These are phyloP conservation scores for Calonectria honghensis DNA, from an alignment of 2,329 filamentous ascomycete genomes.

Conservation along the genomic window DNA sequence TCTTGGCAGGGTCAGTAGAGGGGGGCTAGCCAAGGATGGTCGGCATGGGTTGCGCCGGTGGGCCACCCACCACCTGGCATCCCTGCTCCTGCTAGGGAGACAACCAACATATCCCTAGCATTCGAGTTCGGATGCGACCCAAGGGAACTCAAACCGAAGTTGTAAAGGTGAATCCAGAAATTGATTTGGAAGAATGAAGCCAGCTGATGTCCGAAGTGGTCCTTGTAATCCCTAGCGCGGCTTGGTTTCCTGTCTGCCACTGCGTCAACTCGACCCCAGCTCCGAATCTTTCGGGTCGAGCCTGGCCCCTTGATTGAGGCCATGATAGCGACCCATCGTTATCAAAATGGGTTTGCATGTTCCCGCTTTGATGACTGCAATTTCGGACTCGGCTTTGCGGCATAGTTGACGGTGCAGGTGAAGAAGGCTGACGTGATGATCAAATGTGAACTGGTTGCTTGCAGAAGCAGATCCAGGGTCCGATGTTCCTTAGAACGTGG, in stretches of 20 bases:
- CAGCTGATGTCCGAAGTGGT: constrained; percentile 1
- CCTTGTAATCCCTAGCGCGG: neutral
- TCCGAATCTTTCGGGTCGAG: neutral
- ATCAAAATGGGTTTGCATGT: constrained; percentile 22
- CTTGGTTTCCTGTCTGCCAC: neutral
- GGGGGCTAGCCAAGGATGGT: constrained; percentile 42
- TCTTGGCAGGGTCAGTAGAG: constrained; percentile 52
- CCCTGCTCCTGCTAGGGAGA: constrained; percentile 37
- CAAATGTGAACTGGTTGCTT: neutral
- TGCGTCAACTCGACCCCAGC: neutral
- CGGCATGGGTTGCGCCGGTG: constrained; percentile 41
- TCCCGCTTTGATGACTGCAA: constrained; percentile 26
- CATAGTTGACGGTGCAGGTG: neutral
- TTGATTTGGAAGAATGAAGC: constrained; percentile 14
- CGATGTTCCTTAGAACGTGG: constrained; percentile 28
- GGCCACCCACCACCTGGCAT: constrained; percentile 36
- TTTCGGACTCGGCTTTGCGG: constrained; percentile 8
- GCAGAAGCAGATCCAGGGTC: constrained; percentile 23
- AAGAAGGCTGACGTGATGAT: constrained; percentile 2
- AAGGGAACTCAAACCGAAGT: constrained; percentile 29
- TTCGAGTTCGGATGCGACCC: constrained; percentile 19
- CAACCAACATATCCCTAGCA: constrained; percentile 7
- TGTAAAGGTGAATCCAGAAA: constrained; percentile 3
- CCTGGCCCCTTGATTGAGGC: neutral
- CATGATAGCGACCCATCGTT: constrained; percentile 24